Percentiles rank a stretch among this genome's conserved stretches.
These are phyloP conservation scores for Lactarius psammicola DNA, from an alignment of 768 basidiomycete genomes.

Conservation along the genomic window DNA sequence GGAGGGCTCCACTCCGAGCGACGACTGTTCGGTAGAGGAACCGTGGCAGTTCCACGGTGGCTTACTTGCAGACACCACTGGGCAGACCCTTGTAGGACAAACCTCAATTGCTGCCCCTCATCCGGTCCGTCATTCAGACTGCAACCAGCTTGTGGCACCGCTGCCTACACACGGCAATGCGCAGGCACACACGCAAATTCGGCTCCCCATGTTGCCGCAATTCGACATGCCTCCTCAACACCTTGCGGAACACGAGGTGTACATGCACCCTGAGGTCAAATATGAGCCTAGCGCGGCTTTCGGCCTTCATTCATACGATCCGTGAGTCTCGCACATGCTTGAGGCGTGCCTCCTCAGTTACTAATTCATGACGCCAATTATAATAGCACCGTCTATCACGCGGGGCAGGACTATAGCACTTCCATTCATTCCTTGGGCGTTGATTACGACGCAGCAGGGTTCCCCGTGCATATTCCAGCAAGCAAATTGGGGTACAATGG, in stretches of 20 bases:
- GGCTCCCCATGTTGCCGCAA: slow-evolving; percentile 19
- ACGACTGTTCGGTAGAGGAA: slow-evolving; percentile 26
- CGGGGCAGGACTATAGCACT: slow-evolving; percentile 23
- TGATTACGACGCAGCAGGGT: slow-evolving; percentile 15
- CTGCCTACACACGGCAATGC: slow-evolving; percentile 5
- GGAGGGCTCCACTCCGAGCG: slow-evolving; percentile 28
- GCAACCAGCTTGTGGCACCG: slow-evolving; percentile 11
- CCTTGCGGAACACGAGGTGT: slow-evolving; percentile 18
- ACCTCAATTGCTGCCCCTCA: slow-evolving; percentile 20
- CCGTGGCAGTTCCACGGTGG: slow-evolving; percentile 26
- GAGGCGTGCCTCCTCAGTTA: not conserved
- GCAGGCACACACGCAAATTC: slow-evolving; percentile 18
- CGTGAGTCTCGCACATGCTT: slow-evolving; percentile 18
- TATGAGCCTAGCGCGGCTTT: slow-evolving; percentile 16
- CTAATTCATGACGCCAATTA: slow-evolving; percentile 1
- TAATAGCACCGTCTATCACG: slow-evolving; percentile 16
- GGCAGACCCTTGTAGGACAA: slow-evolving; percentile 13
- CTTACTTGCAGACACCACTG: slow-evolving; percentile 10
- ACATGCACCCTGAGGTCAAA: slow-evolving; percentile 24
- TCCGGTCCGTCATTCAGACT: slow-evolving; percentile 17
- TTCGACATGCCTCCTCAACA: slow-evolving; percentile 20
- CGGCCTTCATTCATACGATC: slow-evolving; percentile 16
- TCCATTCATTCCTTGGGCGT: slow-evolving; percentile 20
- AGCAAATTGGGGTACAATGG: slow-evolving; percentile 12
- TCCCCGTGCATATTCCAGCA: slow-evolving; percentile 22